Evolutionary conservation across 192 early-diverging fungal genomes (phyloP).

Genomic region (Gaertneriomyces semiglobifer): DNA sequence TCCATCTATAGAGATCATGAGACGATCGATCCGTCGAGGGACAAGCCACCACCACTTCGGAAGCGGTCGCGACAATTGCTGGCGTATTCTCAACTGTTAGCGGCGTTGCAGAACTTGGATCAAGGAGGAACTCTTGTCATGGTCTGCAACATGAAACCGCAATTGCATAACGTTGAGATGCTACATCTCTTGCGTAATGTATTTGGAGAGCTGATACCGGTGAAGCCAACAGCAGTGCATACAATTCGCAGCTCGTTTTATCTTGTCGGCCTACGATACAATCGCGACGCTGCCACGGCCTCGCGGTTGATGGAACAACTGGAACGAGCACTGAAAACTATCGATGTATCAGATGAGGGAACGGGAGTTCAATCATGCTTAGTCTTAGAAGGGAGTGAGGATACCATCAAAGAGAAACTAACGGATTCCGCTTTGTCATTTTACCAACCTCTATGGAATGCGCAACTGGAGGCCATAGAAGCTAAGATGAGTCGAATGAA

Average conservation of each 20-base stretch:
- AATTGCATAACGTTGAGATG: conserved; percentile 26
- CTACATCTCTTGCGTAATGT: conserved; percentile 12
- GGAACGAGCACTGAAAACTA: not conserved
- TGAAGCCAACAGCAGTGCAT: conserved; percentile 24
- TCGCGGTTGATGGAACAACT: not conserved
- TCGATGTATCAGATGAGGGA: conserved; percentile 10
- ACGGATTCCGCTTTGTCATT: conserved; percentile 10
- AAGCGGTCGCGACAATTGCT: conserved; percentile 19
- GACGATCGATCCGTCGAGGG: conserved; percentile 15
- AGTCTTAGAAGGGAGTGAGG: conserved; percentile 16
- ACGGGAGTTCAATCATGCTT: conserved; percentile 10
- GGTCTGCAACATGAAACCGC: conserved; percentile 31
- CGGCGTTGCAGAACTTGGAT: conserved; percentile 14
- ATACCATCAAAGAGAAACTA: not conserved
- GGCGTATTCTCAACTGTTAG: conserved; percentile 21
- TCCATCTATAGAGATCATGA: conserved; percentile 24
- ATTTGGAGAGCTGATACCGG: conserved; percentile 15
- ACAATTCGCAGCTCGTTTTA: conserved; percentile 27
- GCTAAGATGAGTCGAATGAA: conserved; percentile 12
- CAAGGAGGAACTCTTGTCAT: conserved; percentile 19
- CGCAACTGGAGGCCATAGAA: conserved; percentile 14
- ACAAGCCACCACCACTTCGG: conserved; percentile 20
- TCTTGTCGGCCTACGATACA: conserved; percentile 20
- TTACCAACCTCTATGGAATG: conserved; percentile 21
- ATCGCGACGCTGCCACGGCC: not conserved